Base-by-base conservation (phyloP, 495 filamentous ascomycete species). In the Hypoxylon lienhwacheense region DNA sequence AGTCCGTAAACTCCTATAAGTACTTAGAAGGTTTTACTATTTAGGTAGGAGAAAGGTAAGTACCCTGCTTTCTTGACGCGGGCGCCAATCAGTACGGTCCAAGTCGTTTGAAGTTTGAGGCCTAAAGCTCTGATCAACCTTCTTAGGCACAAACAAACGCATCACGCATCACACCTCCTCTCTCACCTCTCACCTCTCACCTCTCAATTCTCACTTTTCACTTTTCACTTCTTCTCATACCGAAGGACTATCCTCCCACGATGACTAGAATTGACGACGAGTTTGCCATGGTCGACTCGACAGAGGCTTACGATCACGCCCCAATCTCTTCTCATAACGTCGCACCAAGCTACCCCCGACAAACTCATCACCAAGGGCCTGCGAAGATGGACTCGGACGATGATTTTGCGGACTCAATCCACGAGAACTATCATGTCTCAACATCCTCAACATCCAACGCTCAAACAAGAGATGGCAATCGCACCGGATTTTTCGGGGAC, bases 251-350 rank as follows among this genome's bases (percentile, higher is more conserved):
- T 21, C 35, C 32, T 35, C 10, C n/a, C 43, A 37, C 44, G 10
- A 53, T 53, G 49, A 53, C 49, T 0, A 53, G 39, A 31, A 45
- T 53, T 7, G 49, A 53, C 6, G 32, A 37, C 49, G 49, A 45
- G 11, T 37, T 39, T 31, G 8, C 15, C 31, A 36, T 45, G 39
- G 22, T 44, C n/a, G 29, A 45, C 21, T 37, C 40, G 5, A 5
- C 21, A 0, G 32, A 36, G 15, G 39, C 40, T n/a, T 8, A 17
- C 28, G 49, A 37, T 15, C 11, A 45, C 28, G 35, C 31, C 19
- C 1, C 40, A 21, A 31, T 22, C 21, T 39, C 49, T 20, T 15
- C 29, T 20, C 36, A 33, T 14, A 36, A 12, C 25, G 28, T 29
- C 21, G 48, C 25, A 26, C 16, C 37, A 43, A 25, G 6, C 2